Evolutionary conservation across 495 filamentous ascomycete genomes (phyloP).

Genomic region (Cryomyces antarcticus): DNA sequence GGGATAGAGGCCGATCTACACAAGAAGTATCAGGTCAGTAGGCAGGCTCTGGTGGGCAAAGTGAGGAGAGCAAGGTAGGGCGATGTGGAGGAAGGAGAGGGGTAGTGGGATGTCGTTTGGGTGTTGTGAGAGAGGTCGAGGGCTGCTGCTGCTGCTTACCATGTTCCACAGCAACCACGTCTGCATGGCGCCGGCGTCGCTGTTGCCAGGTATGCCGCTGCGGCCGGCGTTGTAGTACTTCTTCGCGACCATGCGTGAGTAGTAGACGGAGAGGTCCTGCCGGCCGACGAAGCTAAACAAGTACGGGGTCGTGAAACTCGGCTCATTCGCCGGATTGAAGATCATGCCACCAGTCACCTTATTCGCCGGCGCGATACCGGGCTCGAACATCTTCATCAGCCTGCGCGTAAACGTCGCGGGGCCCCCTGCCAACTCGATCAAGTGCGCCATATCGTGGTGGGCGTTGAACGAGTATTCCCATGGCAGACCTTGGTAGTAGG

Average conservation of each 20-base stretch:
- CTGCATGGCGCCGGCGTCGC: slow-evolving; percentile 52
- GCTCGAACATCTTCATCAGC: slow-evolving; percentile 40
- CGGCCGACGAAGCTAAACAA: slow-evolving; percentile 47
- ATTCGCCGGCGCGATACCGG: slow-evolving; percentile 25
- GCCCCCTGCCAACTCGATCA: slow-evolving; percentile 40
- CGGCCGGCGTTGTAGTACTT: slow-evolving; percentile 27
- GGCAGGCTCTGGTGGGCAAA: no score
- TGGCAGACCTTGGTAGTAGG: slow-evolving; percentile 42
- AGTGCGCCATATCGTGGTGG: slow-evolving; percentile 42
- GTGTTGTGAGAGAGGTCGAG: no score
- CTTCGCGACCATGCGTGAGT: slow-evolving; percentile 30
- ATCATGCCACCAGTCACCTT: slow-evolving; percentile 30
- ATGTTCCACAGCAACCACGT: slow-evolving; percentile 49
- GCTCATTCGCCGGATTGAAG: slow-evolving; percentile 52
- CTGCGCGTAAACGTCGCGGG: slow-evolving; percentile 33
- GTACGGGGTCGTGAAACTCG: slow-evolving; percentile 47
- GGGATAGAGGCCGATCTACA: slow-evolving; percentile 39
- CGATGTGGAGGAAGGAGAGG: no score
- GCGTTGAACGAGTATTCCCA: slow-evolving; percentile 53
- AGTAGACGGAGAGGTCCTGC: slow-evolving; percentile 36
- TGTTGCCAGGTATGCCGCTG: slow-evolving; percentile 42
- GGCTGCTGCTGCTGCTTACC: neutral
- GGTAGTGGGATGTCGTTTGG: no score
- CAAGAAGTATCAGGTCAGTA: no score
- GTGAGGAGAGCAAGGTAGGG: no score